These are phyloP conservation scores for Wickerhamomyces sydowiorum DNA, from an alignment of 805 yeast genomes.

Conservation along the genomic window DNA sequence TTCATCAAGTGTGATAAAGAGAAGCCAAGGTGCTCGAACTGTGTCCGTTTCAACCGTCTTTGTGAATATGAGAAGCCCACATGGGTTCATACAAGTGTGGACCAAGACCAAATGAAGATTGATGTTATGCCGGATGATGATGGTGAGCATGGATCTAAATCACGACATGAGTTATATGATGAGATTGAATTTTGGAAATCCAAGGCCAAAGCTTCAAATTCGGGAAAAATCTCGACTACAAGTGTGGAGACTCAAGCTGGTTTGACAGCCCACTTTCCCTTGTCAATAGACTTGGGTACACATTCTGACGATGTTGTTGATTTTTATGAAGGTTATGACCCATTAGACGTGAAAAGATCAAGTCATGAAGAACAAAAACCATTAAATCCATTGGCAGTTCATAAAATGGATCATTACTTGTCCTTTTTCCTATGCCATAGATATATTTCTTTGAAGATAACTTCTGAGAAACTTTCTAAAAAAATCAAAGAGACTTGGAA, in stretches of 20 bases:
- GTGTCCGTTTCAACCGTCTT: background rate
- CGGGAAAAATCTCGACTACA: background rate
- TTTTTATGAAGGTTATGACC: slow-evolving; percentile 1
- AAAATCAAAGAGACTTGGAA: background rate
- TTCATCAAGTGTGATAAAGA: background rate
- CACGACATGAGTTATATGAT: background rate
- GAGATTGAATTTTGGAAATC: background rate
- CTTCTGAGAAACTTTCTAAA: background rate
- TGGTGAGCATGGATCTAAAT: background rate
- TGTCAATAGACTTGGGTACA: background rate
- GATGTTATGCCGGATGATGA: background rate
- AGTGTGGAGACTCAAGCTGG: background rate
- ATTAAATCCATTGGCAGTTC: background rate
- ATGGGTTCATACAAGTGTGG: background rate
- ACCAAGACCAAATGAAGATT: background rate
- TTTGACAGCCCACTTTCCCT: background rate
- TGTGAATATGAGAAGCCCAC: background rate
- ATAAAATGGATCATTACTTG: slow-evolving; percentile 1
- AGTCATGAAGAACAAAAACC: slow-evolving; percentile 3
- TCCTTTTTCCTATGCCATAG: background rate
- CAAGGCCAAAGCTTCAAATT: background rate
- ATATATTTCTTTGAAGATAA: background rate
- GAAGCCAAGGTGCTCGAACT: background rate
- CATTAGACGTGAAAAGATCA: slow-evolving; percentile 1
- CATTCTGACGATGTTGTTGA: background rate